Evolutionary conservation across 2,329 filamentous ascomycete genomes (phyloP), one percentile per base, ranked within the genome.

Genomic region (Alternaria angustiovoidea): DNA sequence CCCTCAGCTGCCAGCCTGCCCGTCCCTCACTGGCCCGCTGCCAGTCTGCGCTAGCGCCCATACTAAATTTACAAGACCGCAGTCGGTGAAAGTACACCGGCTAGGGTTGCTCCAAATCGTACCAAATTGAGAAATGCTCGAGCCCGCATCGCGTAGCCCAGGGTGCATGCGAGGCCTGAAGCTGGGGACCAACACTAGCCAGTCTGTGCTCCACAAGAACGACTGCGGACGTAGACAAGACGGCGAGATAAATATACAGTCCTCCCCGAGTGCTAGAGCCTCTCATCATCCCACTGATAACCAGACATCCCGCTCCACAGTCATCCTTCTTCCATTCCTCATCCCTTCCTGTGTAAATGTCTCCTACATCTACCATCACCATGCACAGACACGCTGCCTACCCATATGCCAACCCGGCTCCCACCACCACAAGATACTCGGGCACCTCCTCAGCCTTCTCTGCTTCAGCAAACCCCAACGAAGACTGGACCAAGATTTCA

Each of bases 401-500:
- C 73, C 75, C 79, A 71, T 81, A 80, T 67, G 65, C 71, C 64
- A 72, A 77, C 59, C 70, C 76, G 68, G 63, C 79, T 62, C 66
- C 76, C 77, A 74, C 77, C 71, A 70, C 79, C 64, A 74, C 81
- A 61, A 88, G 90, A 78, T 89, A 92, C 75, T 89, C 90, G 72
- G 90, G 89, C 77, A 96, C 92, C 63, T 97, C 93, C 83, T 97
- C 93, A 81, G 94, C 94, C 71, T 97, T 96, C 84, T 96, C 92
- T 81, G 91, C 91, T 73, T 96, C 93, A 66, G 94, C 94, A 72
- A 96, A 96, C 79, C 92, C 94, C 56, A 94, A 97, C 76, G 94
- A 98, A 82, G 94, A 98, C 83, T 98, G 94, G 94, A 97, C 94
- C 77, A 96, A 97, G 88, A 97, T 98, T 78, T 96, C 94, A 59